Base-by-base conservation (phyloP, 1,284 basidiomycete species). In the Jaminaea rosea region DNA sequence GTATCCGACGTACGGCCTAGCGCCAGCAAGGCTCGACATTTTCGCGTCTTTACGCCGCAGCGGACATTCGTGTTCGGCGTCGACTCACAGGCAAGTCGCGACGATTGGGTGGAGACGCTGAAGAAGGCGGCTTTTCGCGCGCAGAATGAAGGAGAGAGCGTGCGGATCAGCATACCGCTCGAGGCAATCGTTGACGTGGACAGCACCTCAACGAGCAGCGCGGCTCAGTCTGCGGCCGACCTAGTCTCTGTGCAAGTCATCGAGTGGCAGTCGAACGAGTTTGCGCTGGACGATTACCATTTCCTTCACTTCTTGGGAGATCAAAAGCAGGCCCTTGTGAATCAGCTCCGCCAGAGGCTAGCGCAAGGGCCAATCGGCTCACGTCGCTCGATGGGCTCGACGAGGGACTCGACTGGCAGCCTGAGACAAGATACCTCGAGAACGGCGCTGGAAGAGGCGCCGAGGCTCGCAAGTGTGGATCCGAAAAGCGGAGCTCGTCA, bases 71-170 rank as follows among this genome's bases (percentile, higher is more conserved):
- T 67, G 9, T 76, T 76, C 46, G 58, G 59, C 17, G 64, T 72
- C 31, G 69, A 75, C 42, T 64, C 61, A 27, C 56, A 61, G 34
- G 63, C 59, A 4, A 67, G 63, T 45, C 52, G 65, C 2, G 63
- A 73, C 41, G 73, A 75, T 75, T 98, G 93, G 93, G 84, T 97
- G 32, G 89, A 91, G 71, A 84, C 87, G 2, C 84, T 98, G 53
- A 82, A 84, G 53, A 92, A 87, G 75, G 77, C 78, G 55, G 90
- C 94, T 54, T 90, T 96, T 77, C 89, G 90, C 68, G 85, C 86
- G 4, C 92, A 96, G 77, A 94, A 97, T 69, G 86, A 86, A 79
- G 92, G 92, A 0, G 90, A 96, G 63, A 88, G 83, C 63, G 88
- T 97, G n/a, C 51, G 63, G 15, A 89, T 97, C 71, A 87, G 89